Conservation (phyloP, 2,329 filamentous ascomycete species). For the Epichloe baconii region DNA sequence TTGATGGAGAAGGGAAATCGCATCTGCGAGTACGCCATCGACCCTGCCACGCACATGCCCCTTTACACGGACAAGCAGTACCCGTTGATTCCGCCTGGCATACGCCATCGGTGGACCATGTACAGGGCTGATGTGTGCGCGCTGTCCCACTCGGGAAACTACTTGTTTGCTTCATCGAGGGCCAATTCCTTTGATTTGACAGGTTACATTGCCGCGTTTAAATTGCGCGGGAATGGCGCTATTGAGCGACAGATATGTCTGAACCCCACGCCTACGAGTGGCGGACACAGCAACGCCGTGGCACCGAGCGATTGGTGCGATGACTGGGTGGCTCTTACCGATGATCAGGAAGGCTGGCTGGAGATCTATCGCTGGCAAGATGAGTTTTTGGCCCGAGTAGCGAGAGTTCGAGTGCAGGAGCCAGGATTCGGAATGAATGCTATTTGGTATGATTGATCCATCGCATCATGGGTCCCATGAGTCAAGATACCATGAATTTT, state of each 20-base stretch:
- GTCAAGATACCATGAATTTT: too few relatives aligned
- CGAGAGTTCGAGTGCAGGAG: conserved; percentile 63
- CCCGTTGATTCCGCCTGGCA: conserved; percentile 68
- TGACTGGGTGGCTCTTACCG: conserved; percentile 81
- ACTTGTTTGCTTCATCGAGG: conserved; percentile 76
- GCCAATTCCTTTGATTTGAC: conserved; percentile 64
- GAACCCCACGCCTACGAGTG: conserved; percentile 75
- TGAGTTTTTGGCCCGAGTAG: conserved; percentile 67
- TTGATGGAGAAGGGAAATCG: conserved; percentile 86
- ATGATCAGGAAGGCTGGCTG: conserved; percentile 76
- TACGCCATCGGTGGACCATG: conserved; percentile 40
- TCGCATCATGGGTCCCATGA: neutral
- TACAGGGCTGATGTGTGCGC: conserved; percentile 81
- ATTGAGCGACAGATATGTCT: conserved; percentile 70
- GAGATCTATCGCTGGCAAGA: conserved; percentile 82
- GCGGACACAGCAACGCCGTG: conserved; percentile 82
- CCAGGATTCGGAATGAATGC: conserved; percentile 94
- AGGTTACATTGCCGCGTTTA: conserved; percentile 74
- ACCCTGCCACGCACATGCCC: conserved; percentile 58
- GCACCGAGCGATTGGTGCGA: conserved; percentile 71
- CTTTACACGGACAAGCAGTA: conserved; percentile 66
- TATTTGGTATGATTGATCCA: conserved; percentile 46
- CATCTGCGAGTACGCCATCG: conserved; percentile 69
- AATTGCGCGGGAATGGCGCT: conserved; percentile 51
- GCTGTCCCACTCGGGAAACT: conserved; percentile 52